Evolutionary conservation across 176 grass and related monocot species (phyloP).

Genomic region (Poa annua): DNA sequence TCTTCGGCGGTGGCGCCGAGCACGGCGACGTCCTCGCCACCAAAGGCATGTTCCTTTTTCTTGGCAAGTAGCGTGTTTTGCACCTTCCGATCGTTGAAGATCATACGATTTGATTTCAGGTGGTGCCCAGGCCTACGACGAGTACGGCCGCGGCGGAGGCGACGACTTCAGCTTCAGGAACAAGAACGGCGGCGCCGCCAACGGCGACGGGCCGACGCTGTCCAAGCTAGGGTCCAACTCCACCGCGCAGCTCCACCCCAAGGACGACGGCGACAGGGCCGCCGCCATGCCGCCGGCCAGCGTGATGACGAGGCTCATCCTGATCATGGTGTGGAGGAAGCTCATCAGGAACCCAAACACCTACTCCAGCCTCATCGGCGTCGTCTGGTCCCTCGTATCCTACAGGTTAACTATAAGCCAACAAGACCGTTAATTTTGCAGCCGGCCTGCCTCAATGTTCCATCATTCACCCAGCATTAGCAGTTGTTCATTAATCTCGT

Average conservation of each 20-base stretch:
- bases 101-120: constrained; percentile 26
- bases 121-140: constrained; percentile 58
- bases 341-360: constrained; percentile 94
- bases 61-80: neutral
- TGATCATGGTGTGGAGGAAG: constrained; percentile 98
- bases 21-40: constrained; percentile 62
- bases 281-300: constrained; percentile 72
- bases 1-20: constrained; percentile 59
- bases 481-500: neutral
- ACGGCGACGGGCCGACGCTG: constrained; percentile 68
- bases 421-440: neutral
- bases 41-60: constrained; percentile 54
- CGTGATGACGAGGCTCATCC: constrained; percentile 92
- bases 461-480: neutral
- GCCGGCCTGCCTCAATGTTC: neutral
- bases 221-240: constrained; percentile 88
- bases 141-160: constrained; percentile 46
- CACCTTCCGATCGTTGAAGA: neutral
- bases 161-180: constrained; percentile 74
- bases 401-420: constrained; percentile 65
- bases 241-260: constrained; percentile 75
- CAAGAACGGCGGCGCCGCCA: constrained; percentile 48
- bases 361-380: constrained; percentile 83
- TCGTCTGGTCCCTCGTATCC: constrained; percentile 91
- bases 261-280: constrained; percentile 58